A percentile compares a stretch with the other conserved stretches of the same genome.
phyloP scores from a whole-genome alignment of 2,329 filamentous ascomycete species.

The Tolypocladium nubicola region DNA sequence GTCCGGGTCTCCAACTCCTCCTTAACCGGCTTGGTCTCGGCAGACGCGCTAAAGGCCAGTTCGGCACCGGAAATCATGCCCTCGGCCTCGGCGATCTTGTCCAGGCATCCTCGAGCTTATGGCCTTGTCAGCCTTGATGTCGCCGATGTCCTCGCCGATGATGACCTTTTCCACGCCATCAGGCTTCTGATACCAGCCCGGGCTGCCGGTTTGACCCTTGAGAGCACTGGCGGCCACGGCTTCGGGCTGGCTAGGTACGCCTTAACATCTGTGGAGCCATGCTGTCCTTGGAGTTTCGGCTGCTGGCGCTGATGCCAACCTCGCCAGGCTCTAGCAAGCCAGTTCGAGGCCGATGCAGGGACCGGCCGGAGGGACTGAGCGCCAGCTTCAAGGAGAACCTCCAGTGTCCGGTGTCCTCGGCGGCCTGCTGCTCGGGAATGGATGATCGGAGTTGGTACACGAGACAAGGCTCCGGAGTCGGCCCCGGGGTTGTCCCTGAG shows the following conservation, averaged over 20 bases:
- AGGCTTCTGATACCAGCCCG: conserved; percentile 68
- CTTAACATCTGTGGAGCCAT: conserved; percentile 57
- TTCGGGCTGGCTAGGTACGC: conserved; percentile 81
- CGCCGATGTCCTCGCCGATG: conserved; percentile 61
- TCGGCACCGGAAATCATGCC: conserved; percentile 45
- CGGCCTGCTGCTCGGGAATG: conserved; percentile 58
- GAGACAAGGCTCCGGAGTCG: too few relatives aligned
- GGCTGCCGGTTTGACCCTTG: conserved; percentile 58
- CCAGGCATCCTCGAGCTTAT: conserved; percentile 59
- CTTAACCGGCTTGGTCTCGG: background rate
- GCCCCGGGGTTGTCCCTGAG: too few relatives aligned
- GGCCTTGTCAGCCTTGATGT: conserved; percentile 52
- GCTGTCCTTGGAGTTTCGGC: conserved; percentile 85
- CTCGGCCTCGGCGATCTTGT: conserved; percentile 60
- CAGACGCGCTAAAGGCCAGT: conserved; percentile 22
- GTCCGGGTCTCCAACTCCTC: conserved; percentile 3
- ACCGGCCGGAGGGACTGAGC: too few relatives aligned
- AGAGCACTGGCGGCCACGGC: conserved; percentile 86
- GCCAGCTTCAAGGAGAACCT: conserved; percentile 40
- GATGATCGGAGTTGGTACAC: conserved; percentile 29
- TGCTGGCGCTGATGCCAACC: conserved; percentile 72
- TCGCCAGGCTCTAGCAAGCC: conserved; percentile 79
- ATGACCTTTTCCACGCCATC: conserved; percentile 56
- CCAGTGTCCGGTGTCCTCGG: conserved; percentile 76
- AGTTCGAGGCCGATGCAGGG: conserved; percentile 73